Base-by-base conservation (phyloP, 306 rosid genomes). In the Castanea sativa region DNA sequence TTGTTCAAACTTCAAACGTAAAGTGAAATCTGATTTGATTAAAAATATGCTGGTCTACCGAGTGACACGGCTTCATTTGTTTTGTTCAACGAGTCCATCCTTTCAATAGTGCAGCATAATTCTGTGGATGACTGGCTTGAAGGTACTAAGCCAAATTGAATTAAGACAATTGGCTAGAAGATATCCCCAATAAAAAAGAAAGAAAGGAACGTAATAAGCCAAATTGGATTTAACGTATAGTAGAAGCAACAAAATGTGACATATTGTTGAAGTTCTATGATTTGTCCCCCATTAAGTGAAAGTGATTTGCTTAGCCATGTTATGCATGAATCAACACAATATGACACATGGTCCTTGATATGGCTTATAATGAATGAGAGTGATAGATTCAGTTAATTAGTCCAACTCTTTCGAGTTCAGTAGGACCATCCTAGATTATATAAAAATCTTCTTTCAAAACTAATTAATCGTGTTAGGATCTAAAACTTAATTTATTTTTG, bases 401-500 rank as follows among this genome's bases (percentile, higher is more conserved):
- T 61, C 69, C 53, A 61, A 21, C 32, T 33, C 18, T 1, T 69
- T 69, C 29, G 13, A 71, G 56, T 71, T 77, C 23, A 30, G 27
- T 20, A 45, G 82, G 85, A 73, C 85, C 82, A 82, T 73, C 72
- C 85, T 82, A 73, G 45, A 38, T 38, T 6, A 25, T 59, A 58
- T 58, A 7, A 58, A 58, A 58, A 58, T 58, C 12, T 23, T n/a
- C 30, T 5, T 59, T 21, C 65, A 23, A 3, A 23, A 21, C 2
- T 59, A 59, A 59, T 21, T 23, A 59, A 59, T 59, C 65, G 5
- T n/a, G 32, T 27, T 59, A 23, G 25, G 15, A 20, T 4, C 11
- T 7, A 58, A 58, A 59, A 59, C 27, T 21, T n/a, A 59, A 59
- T 20, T 59, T 8, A 41, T 8, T 21, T 21, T 23, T 59, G 65